Percentiles rank a stretch among this genome's conserved stretches.
phyloP scores from a whole-genome alignment of 192 early-diverging fungal genomes.

The Linnemannia zychae region DNA sequence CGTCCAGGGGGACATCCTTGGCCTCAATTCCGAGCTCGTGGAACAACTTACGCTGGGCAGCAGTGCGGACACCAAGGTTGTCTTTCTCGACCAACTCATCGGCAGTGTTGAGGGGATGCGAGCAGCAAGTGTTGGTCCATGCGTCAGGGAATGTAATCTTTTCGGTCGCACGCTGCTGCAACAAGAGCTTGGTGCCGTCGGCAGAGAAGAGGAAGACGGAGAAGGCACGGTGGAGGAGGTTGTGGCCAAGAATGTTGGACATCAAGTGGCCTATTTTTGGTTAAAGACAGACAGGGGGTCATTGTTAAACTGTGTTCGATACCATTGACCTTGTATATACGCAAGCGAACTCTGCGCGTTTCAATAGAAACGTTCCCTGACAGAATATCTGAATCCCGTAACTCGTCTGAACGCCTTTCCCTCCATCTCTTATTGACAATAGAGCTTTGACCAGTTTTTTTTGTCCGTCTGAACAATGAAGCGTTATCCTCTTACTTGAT shows the following conservation, averaged over 20 bases:
- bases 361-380: background rate
- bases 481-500: no score
- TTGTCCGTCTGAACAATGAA: no score
- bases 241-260: slow-evolving; percentile 86
- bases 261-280: slow-evolving; percentile 87
- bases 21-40: slow-evolving; percentile 95
- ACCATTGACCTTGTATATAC: no score
- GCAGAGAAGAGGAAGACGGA: slow-evolving; percentile 95
- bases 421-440: no score
- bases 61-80: slow-evolving; percentile 82
- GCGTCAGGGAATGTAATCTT: slow-evolving; percentile 99
- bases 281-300: background rate
- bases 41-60: slow-evolving; percentile 93
- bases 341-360: background rate
- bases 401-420: background rate
- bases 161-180: slow-evolving; percentile 95
- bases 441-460: no score
- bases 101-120: slow-evolving; percentile 89
- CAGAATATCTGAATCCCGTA: background rate
- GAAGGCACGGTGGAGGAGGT: slow-evolving; percentile 96
- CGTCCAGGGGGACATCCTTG: slow-evolving; percentile 83
- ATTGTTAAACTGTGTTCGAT: background rate
- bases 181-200: slow-evolving; percentile 81
- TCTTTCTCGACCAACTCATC: slow-evolving; percentile 84
- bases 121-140: slow-evolving; percentile 99